Evolutionary conservation across 1,139 yeast genomes (phyloP).

Genomic region (Geotrichum restrictum): DNA sequence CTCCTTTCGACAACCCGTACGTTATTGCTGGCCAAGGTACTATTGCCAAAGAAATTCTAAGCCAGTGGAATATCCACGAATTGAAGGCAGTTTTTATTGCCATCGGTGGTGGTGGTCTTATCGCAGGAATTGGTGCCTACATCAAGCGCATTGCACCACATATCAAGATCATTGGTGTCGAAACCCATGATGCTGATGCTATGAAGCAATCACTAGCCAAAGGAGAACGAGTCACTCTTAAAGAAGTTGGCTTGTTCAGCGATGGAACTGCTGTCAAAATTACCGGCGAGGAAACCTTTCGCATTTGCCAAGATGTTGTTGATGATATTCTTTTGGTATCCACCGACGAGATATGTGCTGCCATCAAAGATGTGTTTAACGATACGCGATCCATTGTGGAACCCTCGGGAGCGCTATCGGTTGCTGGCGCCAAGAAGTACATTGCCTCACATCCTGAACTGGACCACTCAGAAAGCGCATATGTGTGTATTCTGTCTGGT

Average conservation of each 20-base stretch:
- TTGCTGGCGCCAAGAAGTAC: slow-evolving; percentile 89
- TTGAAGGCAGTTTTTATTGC: slow-evolving; percentile 86
- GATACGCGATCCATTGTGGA: slow-evolving; percentile 93
- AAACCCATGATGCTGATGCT: slow-evolving; percentile 92
- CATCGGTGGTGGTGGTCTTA: slow-evolving; percentile 95
- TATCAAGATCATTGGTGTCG: slow-evolving; percentile 91
- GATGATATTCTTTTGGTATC: slow-evolving; percentile 84
- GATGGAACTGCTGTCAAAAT: slow-evolving; percentile 98
- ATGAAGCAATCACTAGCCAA: slow-evolving; percentile 65
- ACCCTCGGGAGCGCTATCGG: slow-evolving; percentile 95
- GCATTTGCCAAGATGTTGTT: slow-evolving; percentile 70
- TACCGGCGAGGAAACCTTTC: slow-evolving; percentile 86
- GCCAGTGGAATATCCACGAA: slow-evolving; percentile 76
- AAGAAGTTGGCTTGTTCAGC: slow-evolving; percentile 93
- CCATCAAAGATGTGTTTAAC: slow-evolving; percentile 91
- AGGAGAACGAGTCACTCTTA: slow-evolving; percentile 53
- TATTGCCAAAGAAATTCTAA: slow-evolving; percentile 82
- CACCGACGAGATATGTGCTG: slow-evolving; percentile 97
- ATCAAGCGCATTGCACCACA: slow-evolving; percentile 96
- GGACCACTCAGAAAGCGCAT: slow-evolving; percentile 58
- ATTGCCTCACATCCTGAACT: slow-evolving; percentile 49
- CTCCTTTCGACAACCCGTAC: slow-evolving; percentile 96
- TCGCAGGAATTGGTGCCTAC: slow-evolving; percentile 87
- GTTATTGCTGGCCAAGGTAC: slow-evolving; percentile 99
- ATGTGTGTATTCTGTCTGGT: slow-evolving; percentile 85